A percentile compares a stretch with the other conserved stretches of the same genome.
phyloP scores from a whole-genome alignment of 2,329 filamentous ascomycete species.

The Aureobasidium lini region DNA sequence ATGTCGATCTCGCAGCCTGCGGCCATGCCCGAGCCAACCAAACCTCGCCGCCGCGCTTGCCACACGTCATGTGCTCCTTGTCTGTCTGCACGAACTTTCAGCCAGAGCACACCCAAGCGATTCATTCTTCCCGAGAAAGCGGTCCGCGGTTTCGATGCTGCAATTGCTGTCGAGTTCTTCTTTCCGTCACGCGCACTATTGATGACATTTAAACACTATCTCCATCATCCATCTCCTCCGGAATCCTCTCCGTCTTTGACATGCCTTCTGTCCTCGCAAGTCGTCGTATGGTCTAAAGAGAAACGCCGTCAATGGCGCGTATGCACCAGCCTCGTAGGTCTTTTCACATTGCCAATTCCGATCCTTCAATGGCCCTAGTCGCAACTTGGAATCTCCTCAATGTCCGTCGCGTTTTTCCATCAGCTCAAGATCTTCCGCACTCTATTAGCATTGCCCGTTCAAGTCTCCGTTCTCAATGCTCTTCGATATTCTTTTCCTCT shows the following conservation, averaged over 20 bases:
- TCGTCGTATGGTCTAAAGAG: neutral
- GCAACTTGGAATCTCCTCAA: neutral
- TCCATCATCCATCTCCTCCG: neutral
- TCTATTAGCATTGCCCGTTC: neutral
- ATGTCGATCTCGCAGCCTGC: constrained; percentile 7
- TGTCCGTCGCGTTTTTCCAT: neutral
- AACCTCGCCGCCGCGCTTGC: neutral
- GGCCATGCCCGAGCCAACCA: constrained; percentile 12
- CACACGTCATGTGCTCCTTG: constrained; percentile 7
- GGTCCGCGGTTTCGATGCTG: constrained; percentile 1
- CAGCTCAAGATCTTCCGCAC: neutral
- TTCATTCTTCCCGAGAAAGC: neutral
- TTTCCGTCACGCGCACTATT: neutral
- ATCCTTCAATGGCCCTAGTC: constrained; percentile 1
- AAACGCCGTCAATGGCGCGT: neutral
- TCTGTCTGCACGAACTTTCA: neutral
- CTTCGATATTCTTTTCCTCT: neutral
- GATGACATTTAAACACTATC: neutral
- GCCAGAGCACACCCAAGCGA: neutral
- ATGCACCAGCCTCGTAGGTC: constrained; percentile 8
- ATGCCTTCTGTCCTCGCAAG: neutral
- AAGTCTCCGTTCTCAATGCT: neutral
- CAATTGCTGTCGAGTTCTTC: neutral
- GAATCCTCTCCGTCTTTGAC: neutral
- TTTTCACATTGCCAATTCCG: neutral